These are phyloP conservation scores for Ceratocystis huliohia DNA, from an alignment of 2,329 filamentous ascomycete species.

Conservation along the genomic window DNA sequence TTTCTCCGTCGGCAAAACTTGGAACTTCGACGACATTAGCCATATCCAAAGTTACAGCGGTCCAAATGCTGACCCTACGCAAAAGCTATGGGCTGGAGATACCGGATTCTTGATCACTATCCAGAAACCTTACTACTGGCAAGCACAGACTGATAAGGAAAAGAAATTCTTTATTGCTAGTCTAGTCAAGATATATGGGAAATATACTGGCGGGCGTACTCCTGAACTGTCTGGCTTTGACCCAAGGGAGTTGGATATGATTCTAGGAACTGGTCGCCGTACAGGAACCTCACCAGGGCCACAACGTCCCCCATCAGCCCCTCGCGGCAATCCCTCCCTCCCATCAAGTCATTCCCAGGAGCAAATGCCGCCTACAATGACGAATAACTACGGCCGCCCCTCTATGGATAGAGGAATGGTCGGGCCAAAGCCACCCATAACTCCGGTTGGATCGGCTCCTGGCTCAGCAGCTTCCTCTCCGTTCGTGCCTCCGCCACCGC, in stretches of 20 bases:
- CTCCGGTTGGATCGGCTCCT: conserved; percentile 18
- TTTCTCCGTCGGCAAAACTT: conserved; percentile 97
- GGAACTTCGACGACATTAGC: conserved; percentile 83
- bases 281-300: conserved; percentile 15
- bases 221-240: conserved; percentile 78
- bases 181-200: conserved; percentile 88
- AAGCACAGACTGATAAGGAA: conserved; percentile 83
- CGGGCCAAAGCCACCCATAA: conserved; percentile 19
- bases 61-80: conserved; percentile 41
- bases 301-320: conserved; percentile 1
- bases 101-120: conserved; percentile 80
- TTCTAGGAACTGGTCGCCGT: conserved; percentile 46
- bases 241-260: conserved; percentile 59
- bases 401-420: conserved; percentile 17
- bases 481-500: conserved; percentile 30
- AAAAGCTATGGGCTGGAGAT: conserved; percentile 67
- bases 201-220: conserved; percentile 78
- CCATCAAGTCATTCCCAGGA: conserved; percentile 18
- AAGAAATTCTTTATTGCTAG: conserved; percentile 98
- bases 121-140: conserved; percentile 94
- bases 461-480: conserved; percentile 23
- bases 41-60: conserved; percentile 71
- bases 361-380: conserved; percentile 15
- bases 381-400: conserved; percentile 16
- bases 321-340: conserved; percentile 27